A percentile compares a stretch with the other conserved stretches of the same genome.
Conservation (phyloP, 2,329 filamentous ascomycete genomes). For the Claviceps capensis region DNA sequence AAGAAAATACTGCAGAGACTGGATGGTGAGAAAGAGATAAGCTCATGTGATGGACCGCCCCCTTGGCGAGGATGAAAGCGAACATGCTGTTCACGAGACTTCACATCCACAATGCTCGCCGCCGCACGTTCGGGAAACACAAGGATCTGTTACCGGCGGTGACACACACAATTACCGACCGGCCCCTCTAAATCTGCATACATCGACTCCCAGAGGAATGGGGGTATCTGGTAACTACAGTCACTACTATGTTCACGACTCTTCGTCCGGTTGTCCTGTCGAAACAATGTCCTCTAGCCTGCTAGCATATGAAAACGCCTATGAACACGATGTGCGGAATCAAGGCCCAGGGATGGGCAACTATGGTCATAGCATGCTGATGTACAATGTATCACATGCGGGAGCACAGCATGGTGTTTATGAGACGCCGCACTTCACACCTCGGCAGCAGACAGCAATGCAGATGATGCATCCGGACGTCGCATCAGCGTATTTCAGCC, state of each 20-base stretch:
- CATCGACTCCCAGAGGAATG: constrained; percentile 35
- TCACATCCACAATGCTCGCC: constrained; percentile 39
- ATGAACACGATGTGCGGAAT: constrained; percentile 47
- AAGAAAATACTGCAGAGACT: background rate
- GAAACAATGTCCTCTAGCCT: constrained; percentile 41
- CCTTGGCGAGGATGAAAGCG: constrained; percentile 62
- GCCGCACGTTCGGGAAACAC: constrained; percentile 34
- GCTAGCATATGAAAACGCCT: constrained; percentile 50
- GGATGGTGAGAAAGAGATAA: constrained; percentile 27
- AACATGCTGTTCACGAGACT: constrained; percentile 50
- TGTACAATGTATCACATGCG: constrained; percentile 65
- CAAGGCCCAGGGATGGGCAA: constrained; percentile 39
- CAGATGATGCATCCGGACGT: constrained; percentile 45
- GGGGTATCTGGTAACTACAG: constrained; percentile 43
- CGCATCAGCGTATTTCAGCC: constrained; percentile 57
- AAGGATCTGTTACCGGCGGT: constrained; percentile 21
- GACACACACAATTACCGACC: constrained; percentile 33
- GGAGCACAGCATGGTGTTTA: constrained; percentile 53
- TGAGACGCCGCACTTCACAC: constrained; percentile 61
- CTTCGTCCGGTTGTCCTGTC: constrained; percentile 36
- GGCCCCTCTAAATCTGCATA: constrained; percentile 34
- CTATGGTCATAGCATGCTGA: constrained; percentile 53
- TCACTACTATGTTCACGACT: constrained; percentile 42
- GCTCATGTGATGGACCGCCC: constrained; percentile 65
- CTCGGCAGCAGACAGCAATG: constrained; percentile 63